These are phyloP conservation scores for Trametes hirsuta DNA, from an alignment of 1,284 basidiomycete genomes.

Conservation along the genomic window DNA sequence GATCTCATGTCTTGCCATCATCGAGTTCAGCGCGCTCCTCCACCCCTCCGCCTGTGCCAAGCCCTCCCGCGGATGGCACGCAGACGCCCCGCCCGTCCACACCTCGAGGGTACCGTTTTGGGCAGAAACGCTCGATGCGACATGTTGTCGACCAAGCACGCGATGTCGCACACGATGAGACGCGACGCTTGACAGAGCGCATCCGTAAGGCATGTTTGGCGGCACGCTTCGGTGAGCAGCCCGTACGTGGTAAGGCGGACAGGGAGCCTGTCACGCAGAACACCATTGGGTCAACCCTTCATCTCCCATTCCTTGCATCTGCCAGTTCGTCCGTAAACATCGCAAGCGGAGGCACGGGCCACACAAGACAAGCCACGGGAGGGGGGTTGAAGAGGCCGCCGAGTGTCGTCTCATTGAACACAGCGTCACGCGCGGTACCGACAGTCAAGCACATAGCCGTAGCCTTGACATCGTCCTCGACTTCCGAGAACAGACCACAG, in stretches of 20 bases:
- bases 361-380: conserved; percentile 37
- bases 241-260: conserved; percentile 38
- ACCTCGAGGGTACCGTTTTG: conserved; percentile 58
- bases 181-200: conserved; percentile 51
- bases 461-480: conserved; percentile 37
- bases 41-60: conserved; percentile 29
- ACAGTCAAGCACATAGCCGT: conserved; percentile 41
- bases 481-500: conserved; percentile 32
- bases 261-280: conserved; percentile 38
- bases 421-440: conserved; percentile 30
- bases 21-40: conserved; percentile 24
- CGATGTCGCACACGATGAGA: conserved; percentile 48
- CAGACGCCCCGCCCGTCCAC: conserved; percentile 37
- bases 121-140: conserved; percentile 54
- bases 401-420: conserved; percentile 41
- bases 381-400: conserved; percentile 38
- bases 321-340: conserved; percentile 29
- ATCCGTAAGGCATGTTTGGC: conserved; percentile 54
- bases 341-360: neutral
- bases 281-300: conserved; percentile 41
- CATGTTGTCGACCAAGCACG: conserved; percentile 64
- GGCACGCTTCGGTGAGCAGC: conserved; percentile 42
- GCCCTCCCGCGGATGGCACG: conserved; percentile 28
- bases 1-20: conserved; percentile 52
- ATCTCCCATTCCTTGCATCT: conserved; percentile 54